Evolutionary conservation across 768 basidiomycete genomes (phyloP), one percentile per base, ranked within the genome.

Genomic region (Naganishia antarctica): DNA sequence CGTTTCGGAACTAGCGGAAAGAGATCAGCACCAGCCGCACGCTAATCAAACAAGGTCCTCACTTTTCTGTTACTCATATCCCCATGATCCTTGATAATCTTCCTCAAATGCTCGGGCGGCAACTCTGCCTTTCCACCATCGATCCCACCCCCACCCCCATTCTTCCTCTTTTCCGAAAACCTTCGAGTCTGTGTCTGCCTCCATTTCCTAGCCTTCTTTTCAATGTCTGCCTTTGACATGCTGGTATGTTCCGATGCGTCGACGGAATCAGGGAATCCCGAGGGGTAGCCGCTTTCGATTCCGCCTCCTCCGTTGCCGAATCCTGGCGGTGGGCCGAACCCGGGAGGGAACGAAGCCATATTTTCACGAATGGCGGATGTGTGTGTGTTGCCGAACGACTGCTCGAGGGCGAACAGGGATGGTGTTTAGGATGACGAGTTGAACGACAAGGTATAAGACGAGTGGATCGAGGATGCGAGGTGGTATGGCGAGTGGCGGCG

Each of bases 41-140:
- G 11, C 26, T 23, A 23, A 60, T 18, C 31, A 28, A 6, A 15
- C 40, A 57, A 44, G n/a, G 1, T 23, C 45, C 59, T 41, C 12
- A 60, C 64, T 58, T 99, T 99, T 77, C 96, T 86, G 78, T 93
- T 94, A 79, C 90, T 92, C 96, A 99, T 97, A 81, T 97, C 93
- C 69, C 94, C 93, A 72, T 98, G 94, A 79, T 98, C 96, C 80
- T 97, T 93, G 81, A 98, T 92, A 73, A 99, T 98, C 87, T 98
- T 98, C 66, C 96, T 87, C 69, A 99, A 88, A 74, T 97, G 93
- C 78, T 99, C 96, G 31, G 93, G 90, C 63, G 96, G 96, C 65
- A 96, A 80, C 78, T 96, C 92, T 89, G 72, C 74, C 64, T 79
- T 79, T 9, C 78, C 78, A 64, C 76, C 74, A 70, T 78, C 78